Evolutionary conservation across 805 yeast genomes (phyloP).

Genomic region (Schwanniomyces pseudopolymorphus): DNA sequence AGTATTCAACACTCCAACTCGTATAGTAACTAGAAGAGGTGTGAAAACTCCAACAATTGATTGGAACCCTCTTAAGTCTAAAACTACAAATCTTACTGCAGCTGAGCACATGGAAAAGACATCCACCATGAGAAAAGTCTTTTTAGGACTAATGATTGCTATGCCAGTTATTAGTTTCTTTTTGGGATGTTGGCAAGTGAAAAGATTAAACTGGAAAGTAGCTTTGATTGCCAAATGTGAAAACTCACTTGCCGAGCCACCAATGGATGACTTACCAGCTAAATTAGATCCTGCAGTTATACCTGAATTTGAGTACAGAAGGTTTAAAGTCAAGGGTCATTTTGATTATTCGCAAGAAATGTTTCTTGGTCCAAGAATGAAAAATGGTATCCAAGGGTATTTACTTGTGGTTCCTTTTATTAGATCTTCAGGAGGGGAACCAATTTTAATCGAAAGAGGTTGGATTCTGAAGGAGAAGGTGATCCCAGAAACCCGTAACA

Average conservation of each 20-base stretch:
- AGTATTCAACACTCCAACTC: neutral
- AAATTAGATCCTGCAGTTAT: conserved; percentile 63
- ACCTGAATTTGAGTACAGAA: conserved; percentile 76
- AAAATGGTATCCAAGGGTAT: conserved; percentile 71
- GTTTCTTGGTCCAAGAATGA: conserved; percentile 86
- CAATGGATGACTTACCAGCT: conserved; percentile 66
- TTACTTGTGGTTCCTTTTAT: conserved; percentile 78
- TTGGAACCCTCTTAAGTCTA: conserved; percentile 76
- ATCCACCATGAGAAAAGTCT: conserved; percentile 35
- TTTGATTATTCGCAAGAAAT: conserved; percentile 85
- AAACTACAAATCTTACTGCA: conserved; percentile 30
- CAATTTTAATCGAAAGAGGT: conserved; percentile 83
- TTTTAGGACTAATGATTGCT: conserved; percentile 52
- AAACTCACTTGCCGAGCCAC: conserved; percentile 70
- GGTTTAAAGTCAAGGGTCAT: conserved; percentile 72
- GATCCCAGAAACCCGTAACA: conserved; percentile 49
- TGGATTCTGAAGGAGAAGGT: conserved; percentile 79
- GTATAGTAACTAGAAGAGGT: conserved; percentile 13
- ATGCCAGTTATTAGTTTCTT: conserved; percentile 88
- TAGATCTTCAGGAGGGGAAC: conserved; percentile 71
- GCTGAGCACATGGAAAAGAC: conserved; percentile 40
- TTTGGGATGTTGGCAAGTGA: conserved; percentile 91
- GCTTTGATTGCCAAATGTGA: conserved; percentile 80
- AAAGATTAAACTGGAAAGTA: conserved; percentile 84
- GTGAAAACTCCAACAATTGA: conserved; percentile 71